phyloP scores from a whole-genome alignment of 1,139 yeast species.

The Debaryomyces psychrophilus region DNA sequence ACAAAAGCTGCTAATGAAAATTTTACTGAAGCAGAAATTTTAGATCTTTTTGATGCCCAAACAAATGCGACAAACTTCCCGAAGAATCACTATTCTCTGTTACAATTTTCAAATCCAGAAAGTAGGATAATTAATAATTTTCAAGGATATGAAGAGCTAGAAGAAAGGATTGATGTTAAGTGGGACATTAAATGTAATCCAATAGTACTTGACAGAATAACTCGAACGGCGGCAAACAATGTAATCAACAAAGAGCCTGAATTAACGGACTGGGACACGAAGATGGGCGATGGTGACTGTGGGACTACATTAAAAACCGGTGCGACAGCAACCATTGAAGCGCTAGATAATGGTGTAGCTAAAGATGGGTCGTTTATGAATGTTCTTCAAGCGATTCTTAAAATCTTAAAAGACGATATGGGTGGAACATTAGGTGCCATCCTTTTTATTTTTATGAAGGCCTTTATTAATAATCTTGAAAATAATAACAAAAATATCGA shows the following conservation, averaged over 20 bases:
- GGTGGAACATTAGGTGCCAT: conserved; percentile 60
- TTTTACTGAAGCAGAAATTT: conserved; percentile 24
- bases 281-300: conserved; percentile 90
- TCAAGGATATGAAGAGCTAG: conserved; percentile 31
- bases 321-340: conserved; percentile 39
- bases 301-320: conserved; percentile 72
- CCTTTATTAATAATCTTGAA: conserved; percentile 39
- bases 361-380: conserved; percentile 23
- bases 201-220: conserved; percentile 26
- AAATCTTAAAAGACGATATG: conserved; percentile 51
- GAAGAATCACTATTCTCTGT: background rate
- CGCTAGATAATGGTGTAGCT: conserved; percentile 28
- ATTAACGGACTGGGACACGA: conserved; percentile 73
- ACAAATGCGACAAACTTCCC: conserved; percentile 72
- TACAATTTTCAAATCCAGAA: conserved; percentile 8
- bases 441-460: conserved; percentile 48
- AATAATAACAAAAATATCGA: conserved; percentile 17
- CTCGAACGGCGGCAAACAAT: conserved; percentile 43
- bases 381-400: conserved; percentile 39
- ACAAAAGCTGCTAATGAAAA: conserved; percentile 35
- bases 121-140: conserved; percentile 40
- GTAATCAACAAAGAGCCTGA: conserved; percentile 62
- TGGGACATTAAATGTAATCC: conserved; percentile 38
- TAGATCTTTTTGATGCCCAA: conserved; percentile 56
- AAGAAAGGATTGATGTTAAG: conserved; percentile 24